Evolutionary conservation across 1,284 basidiomycete species (phyloP).

Genomic region (Ceratobasidium sp.): DNA sequence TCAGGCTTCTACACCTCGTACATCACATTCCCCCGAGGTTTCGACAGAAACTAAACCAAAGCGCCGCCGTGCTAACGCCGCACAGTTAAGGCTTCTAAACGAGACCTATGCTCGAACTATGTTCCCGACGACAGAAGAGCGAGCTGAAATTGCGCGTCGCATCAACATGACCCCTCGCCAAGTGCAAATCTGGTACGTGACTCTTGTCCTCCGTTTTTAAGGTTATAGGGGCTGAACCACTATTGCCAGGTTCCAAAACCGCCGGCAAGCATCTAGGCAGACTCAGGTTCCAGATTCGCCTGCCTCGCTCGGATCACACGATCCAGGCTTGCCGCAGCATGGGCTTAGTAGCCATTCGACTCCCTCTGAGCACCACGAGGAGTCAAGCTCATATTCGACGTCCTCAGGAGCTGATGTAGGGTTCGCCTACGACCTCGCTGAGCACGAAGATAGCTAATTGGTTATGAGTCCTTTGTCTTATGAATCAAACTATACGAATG

Average conservation of each 20-base stretch:
- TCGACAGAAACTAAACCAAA: slow-evolving; percentile 72
- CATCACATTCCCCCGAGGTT: slow-evolving; percentile 24
- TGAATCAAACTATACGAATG: slow-evolving; percentile 19
- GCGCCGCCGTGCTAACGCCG: slow-evolving; percentile 82
- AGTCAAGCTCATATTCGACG: slow-evolving; percentile 18
- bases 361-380: slow-evolving; percentile 10
- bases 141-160: slow-evolving; percentile 77
- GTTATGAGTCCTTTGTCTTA: neutral
- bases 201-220: neutral
- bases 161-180: slow-evolving; percentile 85
- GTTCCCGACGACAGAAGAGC: slow-evolving; percentile 86
- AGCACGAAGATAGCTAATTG: slow-evolving; percentile 1
- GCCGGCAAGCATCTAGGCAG: slow-evolving; percentile 48
- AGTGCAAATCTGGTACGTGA: slow-evolving; percentile 82
- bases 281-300: slow-evolving; percentile 25
- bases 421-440: neutral
- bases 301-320: slow-evolving; percentile 1
- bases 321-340: slow-evolving; percentile 24
- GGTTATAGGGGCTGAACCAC: neutral
- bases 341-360: neutral
- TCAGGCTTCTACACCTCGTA: neutral
- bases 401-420: slow-evolving; percentile 7
- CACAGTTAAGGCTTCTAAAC: slow-evolving; percentile 81
- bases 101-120: slow-evolving; percentile 82
- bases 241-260: slow-evolving; percentile 49